These are phyloP conservation scores for Leishmania martiniquensis DNA, from an alignment of 208 protist species.

Conservation along the genomic window DNA sequence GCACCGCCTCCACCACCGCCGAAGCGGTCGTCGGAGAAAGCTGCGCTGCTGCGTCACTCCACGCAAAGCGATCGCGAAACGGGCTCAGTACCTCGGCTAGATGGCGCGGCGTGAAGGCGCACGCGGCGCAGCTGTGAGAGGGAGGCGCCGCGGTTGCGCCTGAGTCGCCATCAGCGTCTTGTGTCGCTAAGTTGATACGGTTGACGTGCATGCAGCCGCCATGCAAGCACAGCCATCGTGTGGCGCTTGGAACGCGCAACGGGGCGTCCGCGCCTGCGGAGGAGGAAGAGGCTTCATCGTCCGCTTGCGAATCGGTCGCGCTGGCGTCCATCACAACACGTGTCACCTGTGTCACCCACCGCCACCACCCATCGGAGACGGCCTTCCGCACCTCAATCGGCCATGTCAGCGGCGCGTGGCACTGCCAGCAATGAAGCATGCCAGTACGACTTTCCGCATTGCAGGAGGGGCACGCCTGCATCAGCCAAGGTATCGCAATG, in stretches of 20 bases:
- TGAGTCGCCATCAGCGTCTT: background rate
- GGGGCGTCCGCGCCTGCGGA: background rate
- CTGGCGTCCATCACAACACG: slow-evolving; percentile 7
- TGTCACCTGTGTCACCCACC: slow-evolving; percentile 27
- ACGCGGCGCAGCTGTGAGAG: slow-evolving; percentile 23
- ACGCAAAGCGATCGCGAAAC: slow-evolving; percentile 18
- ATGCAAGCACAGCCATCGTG: slow-evolving; percentile 67
- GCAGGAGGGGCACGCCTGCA: slow-evolving; percentile 37
- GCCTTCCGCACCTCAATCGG: slow-evolving; percentile 11
- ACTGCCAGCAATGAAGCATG: slow-evolving; percentile 15
- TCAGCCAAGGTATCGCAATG: slow-evolving; percentile 47
- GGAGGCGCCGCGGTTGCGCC: too few species aligned
- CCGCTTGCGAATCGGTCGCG: background rate
- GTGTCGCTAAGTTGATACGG: background rate
- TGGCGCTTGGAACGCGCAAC: slow-evolving; percentile 3
- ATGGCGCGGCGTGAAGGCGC: slow-evolving; percentile 17
- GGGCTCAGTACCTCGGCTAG: slow-evolving; percentile 16
- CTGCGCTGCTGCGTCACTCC: slow-evolving; percentile 9
- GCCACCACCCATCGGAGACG: slow-evolving; percentile 11
- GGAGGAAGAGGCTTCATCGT: background rate
- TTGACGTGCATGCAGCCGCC: slow-evolving; percentile 69
- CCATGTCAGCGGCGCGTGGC: slow-evolving; percentile 22
- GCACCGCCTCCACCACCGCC: slow-evolving; percentile 10
- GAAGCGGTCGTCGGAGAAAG: background rate
- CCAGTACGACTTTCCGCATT: slow-evolving; percentile 25